Base-by-base conservation (phyloP, 768 basidiomycete genomes). In the Infundibulicybe gibba region DNA sequence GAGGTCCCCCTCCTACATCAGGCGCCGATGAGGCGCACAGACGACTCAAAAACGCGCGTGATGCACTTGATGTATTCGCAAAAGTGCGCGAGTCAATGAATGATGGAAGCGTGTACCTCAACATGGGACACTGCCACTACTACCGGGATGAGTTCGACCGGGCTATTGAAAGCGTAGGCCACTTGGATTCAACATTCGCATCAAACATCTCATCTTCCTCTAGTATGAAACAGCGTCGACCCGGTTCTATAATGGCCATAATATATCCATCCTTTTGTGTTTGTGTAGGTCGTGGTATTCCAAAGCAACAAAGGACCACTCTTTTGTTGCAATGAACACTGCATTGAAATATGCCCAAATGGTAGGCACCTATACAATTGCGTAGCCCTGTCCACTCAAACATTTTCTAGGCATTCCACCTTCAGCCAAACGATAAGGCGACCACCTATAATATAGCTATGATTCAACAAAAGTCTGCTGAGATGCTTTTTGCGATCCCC, bases 51-150 rank as follows among this genome's bases (percentile, higher is more conserved):
- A 87, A 90, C 54, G 81, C 91, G 2, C 77, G 91, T 6, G 92
- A 97, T 43, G 95, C 97, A 0, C 66, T 99, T 38, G 85, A 87
- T 41, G 77, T 95, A 32, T 92, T 99, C 58, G 86, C 83, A 2
- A 92, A 95, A 65, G 86, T 98, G 43, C 77, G 92, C 45, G 97
- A 98, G 68, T 86, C 83, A 2, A 67, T 93, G 44, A 79, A 81
- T 48, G 76, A 79, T 48, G 91, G 90, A 6, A 88, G 88, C 49
- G 93, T 97, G 3, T 93, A 94, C 59, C 74, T 91, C 59, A 99
- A 99, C 62, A 94, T 97, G 75, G 97, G 94, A 0, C 97, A 98
- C 58, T 97, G 94, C 57, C 89, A 94, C 61, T 95, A 91, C 59
- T 79, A 83, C 15, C 76, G 91, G 43, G 95, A 97, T 49, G 95